Percentiles rank a stretch among this genome's conserved stretches.
Conservation (phyloP, 139 green algal genomes). For the Chlorella sorokiniana region DNA sequence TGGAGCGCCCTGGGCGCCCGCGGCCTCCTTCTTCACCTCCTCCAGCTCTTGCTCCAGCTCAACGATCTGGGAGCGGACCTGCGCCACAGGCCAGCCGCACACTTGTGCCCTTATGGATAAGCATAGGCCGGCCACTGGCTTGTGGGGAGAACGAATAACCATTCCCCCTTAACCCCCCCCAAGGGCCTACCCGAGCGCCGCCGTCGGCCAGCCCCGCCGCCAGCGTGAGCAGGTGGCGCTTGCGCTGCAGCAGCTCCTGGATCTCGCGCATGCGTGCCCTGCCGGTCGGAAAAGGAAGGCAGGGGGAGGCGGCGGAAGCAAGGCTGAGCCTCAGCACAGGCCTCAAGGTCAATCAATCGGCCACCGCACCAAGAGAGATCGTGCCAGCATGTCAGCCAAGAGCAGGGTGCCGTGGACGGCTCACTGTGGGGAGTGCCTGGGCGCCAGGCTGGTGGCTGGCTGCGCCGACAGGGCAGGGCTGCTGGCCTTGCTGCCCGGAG, state of each 20-base stretch:
- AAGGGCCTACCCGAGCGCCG: slow-evolving; percentile 3
- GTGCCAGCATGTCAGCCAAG: neutral
- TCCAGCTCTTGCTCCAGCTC: slow-evolving; percentile 24
- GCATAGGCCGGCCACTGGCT: too few species aligned
- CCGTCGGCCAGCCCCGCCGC: slow-evolving; percentile 40
- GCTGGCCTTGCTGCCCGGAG: neutral
- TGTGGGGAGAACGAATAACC: too few species aligned
- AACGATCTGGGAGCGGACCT: slow-evolving; percentile 36
- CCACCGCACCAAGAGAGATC: too few species aligned
- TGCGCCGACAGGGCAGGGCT: neutral
- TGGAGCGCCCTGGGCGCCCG: too few species aligned
- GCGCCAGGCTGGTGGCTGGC: neutral
- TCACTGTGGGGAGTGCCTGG: neutral
- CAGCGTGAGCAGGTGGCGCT: slow-evolving; percentile 24
- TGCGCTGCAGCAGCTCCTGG: slow-evolving; percentile 29
- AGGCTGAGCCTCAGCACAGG: too few species aligned
- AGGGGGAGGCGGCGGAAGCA: neutral
- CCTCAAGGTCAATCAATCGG: too few species aligned
- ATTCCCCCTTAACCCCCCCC: too few species aligned
- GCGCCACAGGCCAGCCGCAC: neutral
- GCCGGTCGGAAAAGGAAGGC: neutral
- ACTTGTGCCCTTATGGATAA: too few species aligned
- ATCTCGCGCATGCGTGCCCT: slow-evolving; percentile 18
- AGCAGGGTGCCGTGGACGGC: neutral
- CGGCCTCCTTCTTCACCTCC: neutral